Evolutionary conservation across 2,329 filamentous ascomycete genomes (phyloP), one percentile per base, ranked within the genome.

Genomic region (Sporothrix brunneoviolacea): DNA sequence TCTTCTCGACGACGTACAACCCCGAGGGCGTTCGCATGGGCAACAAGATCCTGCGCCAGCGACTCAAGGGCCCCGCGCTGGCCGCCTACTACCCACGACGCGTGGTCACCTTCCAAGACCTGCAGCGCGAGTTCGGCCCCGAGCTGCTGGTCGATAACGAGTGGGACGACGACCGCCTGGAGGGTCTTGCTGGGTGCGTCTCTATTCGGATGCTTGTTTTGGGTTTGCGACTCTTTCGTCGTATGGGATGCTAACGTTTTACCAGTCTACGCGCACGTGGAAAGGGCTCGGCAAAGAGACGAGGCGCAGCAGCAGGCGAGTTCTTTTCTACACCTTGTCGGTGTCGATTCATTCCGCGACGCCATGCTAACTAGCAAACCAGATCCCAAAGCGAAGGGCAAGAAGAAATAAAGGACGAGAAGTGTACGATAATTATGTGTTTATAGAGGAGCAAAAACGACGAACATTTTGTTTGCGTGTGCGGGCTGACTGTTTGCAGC

Each of bases 1-100:
- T 97, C 72, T 98, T 97, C 75, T 84, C 84, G 62, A 88, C 86
- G 45, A 91, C 84, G 48, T 97, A 83, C 75, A 98, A 98, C 70
- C 93, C 93, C 22, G 77, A 88, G 50, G 75, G 83, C 59, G 68
- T 86, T 55, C 88, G 93, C 55, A 81, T 88, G 59, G 93, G 93
- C 63, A 96, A 93, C 73, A 95, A 93, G 70, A 76, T 98, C 65
- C 76, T 98, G 54, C 88, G 91, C 63, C 87, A 96, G 68, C 83
- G 91, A 63, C 75, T 97, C 56, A 82, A 80, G 63, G 93, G 93
- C n/a, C 88, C 90, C 27, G 72, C 86, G 0, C 71, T 96, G 57
- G 86, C 84, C 35, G 77, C 88, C 52, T 98, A 96, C 75, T 98
- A 98, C 66, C 93, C 93, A 2, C 82, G 83, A 57, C 85, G 74